phyloP scores from a whole-genome alignment of 116 monocot genomes.

The Papilionanthe hybrid region DNA sequence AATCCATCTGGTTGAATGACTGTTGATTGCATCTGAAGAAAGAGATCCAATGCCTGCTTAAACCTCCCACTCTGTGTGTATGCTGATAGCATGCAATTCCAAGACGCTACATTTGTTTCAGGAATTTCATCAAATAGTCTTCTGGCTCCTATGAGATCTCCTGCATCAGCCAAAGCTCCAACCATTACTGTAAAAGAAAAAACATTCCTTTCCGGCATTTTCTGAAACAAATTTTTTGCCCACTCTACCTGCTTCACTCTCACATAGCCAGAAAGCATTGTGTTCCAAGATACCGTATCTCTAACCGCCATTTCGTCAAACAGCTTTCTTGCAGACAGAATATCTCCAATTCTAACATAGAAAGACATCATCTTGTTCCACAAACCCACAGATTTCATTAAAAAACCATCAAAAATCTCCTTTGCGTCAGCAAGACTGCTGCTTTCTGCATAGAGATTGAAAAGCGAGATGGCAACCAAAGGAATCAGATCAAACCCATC shows the following conservation, averaged over 20 bases:
- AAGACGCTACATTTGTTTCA: conserved; percentile 23
- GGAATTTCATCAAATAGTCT: conserved; percentile 31
- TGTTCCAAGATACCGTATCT: conserved; percentile 42
- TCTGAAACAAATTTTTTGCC: conserved; percentile 19
- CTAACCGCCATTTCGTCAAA: conserved; percentile 36
- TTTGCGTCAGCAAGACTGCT: background rate
- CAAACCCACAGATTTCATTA: background rate
- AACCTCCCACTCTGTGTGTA: conserved; percentile 15
- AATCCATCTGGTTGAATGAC: conserved; percentile 16
- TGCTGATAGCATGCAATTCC: conserved; percentile 34
- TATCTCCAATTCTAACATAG: conserved; percentile 11
- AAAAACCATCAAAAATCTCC: conserved; percentile 14
- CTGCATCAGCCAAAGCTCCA: background rate
- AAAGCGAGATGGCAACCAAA: background rate
- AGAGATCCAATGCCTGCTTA: conserved; percentile 21
- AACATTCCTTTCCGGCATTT: conserved; percentile 26
- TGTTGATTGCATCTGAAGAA: conserved; percentile 14
- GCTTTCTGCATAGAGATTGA: conserved; percentile 10
- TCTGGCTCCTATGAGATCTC: conserved; percentile 14
- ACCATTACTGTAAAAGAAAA: conserved; percentile 39
- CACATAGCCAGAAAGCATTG: conserved; percentile 33
- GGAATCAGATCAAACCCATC: conserved; percentile 6
- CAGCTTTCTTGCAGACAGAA: conserved; percentile 13
- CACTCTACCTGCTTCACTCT: conserved; percentile 12
- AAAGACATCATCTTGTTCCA: conserved; percentile 24